phyloP scores from a whole-genome alignment of 164 flowering plant species.

The Vitis vinifera region ASM3070453v1 NC_081811.1:31129501-31130000 shows the following conservation, averaged over 20 bases:
- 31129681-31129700: slow-evolving; percentile 70
- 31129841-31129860: no score
- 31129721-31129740: not conserved
- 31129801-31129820: not conserved
- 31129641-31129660: slow-evolving; percentile 53
- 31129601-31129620: slow-evolving; percentile 53
- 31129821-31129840: no score
- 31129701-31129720: slow-evolving; percentile 67
- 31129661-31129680: slow-evolving; percentile 42
- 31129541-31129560: slow-evolving; percentile 39
- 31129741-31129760: not conserved
- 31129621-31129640: slow-evolving; percentile 63
- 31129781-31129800: not conserved
- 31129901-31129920: no score
- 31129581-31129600: slow-evolving; percentile 32
- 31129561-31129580: slow-evolving; percentile 36
- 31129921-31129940: no score
- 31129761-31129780: no score
- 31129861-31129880: no score
- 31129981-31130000: no score
- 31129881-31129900: no score
- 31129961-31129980: no score
- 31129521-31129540: not conserved
- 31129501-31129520: no score
- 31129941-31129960: no score